Evolutionary conservation across 2,329 filamentous ascomycete species (phyloP).

Genomic region (Alternaria rosae): DNA sequence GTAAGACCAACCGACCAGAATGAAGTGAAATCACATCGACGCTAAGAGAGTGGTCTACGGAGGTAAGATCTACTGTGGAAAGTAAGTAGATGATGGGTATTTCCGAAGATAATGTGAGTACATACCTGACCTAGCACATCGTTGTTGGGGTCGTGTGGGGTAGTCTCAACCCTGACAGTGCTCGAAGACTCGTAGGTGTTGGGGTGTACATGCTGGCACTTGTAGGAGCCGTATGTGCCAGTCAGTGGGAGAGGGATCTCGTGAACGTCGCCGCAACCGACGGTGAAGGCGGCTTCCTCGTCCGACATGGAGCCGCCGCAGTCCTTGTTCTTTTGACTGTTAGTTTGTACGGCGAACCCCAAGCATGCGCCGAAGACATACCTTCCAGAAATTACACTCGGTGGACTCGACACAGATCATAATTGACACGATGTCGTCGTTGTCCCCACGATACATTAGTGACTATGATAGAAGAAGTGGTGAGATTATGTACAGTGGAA

Average conservation of each 20-base stretch:
- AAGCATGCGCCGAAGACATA: not conserved
- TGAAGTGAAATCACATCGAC: not conserved
- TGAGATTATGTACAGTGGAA: conserved; percentile 8
- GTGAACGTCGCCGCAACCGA: conserved; percentile 5
- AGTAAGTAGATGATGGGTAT: not conserved
- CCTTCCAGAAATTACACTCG: conserved; percentile 21
- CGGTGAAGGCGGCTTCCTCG: not conserved
- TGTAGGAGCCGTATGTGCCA: not conserved
- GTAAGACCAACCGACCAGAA: not conserved
- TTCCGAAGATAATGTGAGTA: not conserved
- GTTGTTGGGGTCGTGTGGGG: not conserved
- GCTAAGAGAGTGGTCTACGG: not conserved
- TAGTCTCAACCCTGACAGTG: not conserved
- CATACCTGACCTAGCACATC: not conserved
- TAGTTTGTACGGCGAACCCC: too few relatives aligned
- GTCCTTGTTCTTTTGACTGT: not conserved
- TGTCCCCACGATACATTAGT: conserved; percentile 1
- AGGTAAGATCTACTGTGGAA: not conserved
- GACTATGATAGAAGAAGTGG: not conserved
- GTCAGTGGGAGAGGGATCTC: not conserved
- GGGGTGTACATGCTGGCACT: not conserved
- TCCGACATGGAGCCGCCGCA: not conserved
- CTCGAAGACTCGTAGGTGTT: not conserved
- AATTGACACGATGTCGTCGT: conserved; percentile 7
- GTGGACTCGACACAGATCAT: conserved; percentile 17